Evolutionary conservation across 2,329 filamentous ascomycete species (phyloP), one percentile per base, ranked within the genome.

Genomic region (Chrysoporthe deuterocubensis): DNA sequence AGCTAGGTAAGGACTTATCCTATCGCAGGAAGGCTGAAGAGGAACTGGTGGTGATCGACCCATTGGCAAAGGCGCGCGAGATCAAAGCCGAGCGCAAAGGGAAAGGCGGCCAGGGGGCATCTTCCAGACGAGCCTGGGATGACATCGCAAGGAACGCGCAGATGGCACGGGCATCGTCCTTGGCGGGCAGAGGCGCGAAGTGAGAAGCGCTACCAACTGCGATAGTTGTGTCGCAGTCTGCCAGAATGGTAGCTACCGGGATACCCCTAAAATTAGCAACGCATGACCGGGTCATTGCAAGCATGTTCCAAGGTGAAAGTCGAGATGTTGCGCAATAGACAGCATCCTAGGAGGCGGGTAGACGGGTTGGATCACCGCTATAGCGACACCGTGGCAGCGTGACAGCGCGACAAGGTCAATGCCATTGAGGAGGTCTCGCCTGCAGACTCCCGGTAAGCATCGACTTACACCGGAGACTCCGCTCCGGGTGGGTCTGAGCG

Each of bases 11-110:
- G 76, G 93, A 98, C 78, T 80, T 98, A 64, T 93, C 87, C 64
- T 97, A 96, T 85, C 93, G 95, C 76, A 90, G 89, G 79, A 94
- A 96, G 79, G 94, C 95, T 65, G 93, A 96, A 75, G 94, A 97
- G 67, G 93, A 97, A 74, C 79, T 97, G 56, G 88, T 97, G 58
- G 94, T 98, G 3, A 97, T 98, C 78, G 96, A 99, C 81, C 94
- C 94, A 1, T 83, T 93, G 67, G 93, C 94, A 77, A 93, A 92
- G 77, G 91, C 92, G 57, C 89, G 88, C 76, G 90, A 90, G 50
- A 82, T 96, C 50, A 85, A 88, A 75, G 87, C 90, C 69, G 87
- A 88, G 74, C 88, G 87, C 76, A 87, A 82, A 72, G 85, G 85
- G 13, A 84, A 86, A 70, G 89, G 88, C 44, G 82, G 81, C 18